phyloP scores from a whole-genome alignment of 2,329 filamentous ascomycete genomes.

The Drechslera avenae region DNA sequence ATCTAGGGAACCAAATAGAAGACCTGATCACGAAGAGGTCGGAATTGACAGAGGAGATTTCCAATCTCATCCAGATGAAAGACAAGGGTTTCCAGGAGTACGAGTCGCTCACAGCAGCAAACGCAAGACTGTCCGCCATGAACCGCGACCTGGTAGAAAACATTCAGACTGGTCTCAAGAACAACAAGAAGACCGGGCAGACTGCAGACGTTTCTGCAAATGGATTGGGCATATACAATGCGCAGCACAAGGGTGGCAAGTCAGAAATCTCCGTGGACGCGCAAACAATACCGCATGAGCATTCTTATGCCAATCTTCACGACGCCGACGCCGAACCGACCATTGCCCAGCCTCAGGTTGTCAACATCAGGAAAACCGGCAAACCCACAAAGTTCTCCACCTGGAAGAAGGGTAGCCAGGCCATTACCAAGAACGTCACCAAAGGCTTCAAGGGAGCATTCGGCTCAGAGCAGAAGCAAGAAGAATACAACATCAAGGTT shows the following conservation, averaged over 20 bases:
- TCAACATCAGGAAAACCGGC: conserved; percentile 86
- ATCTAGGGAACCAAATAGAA: conserved; percentile 75
- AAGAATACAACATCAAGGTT: conserved; percentile 58
- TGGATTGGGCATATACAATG: conserved; percentile 66
- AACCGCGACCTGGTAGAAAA: conserved; percentile 95
- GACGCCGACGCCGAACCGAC: conserved; percentile 70
- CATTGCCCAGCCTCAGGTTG: conserved; percentile 80
- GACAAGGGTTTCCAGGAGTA: conserved; percentile 95
- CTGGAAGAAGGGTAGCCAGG: conserved; percentile 97
- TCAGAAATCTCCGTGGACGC: conserved; percentile 50
- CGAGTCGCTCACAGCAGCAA: conserved; percentile 91
- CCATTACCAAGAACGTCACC: conserved; percentile 88
- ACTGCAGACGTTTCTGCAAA: conserved; percentile 56
- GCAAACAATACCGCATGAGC: conserved; percentile 45
- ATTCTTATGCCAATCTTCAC: conserved; percentile 51
- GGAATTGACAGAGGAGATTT: conserved; percentile 82
- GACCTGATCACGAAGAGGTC: conserved; percentile 89
- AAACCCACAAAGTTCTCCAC: conserved; percentile 97
- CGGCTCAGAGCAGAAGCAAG: conserved; percentile 62
- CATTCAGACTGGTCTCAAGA: conserved; percentile 91
- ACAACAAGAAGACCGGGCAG: conserved; percentile 61
- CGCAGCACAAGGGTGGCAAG: conserved; percentile 45
- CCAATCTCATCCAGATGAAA: conserved; percentile 79
- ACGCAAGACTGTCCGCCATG: conserved; percentile 89
- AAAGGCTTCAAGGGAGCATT: conserved; percentile 95